Conservation (phyloP, 2,329 filamentous ascomycete species). For the Graphiopsis chlorocephala region DNA sequence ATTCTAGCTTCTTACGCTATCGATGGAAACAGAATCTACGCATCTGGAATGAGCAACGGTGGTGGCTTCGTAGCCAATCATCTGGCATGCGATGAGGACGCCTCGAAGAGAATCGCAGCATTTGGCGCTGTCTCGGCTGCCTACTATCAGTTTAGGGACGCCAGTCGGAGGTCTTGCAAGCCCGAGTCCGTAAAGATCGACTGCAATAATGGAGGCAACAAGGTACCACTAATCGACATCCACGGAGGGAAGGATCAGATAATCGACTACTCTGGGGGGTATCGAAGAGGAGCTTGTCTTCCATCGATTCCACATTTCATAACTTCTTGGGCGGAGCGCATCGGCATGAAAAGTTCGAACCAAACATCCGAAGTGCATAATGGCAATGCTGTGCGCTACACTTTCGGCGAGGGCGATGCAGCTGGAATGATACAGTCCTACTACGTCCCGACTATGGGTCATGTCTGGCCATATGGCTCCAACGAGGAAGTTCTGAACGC, state of each 20-base stretch:
- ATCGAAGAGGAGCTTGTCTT: conserved; percentile 21
- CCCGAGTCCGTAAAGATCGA: conserved; percentile 16
- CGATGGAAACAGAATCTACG: conserved; percentile 42
- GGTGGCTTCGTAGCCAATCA: conserved; percentile 45
- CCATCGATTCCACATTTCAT: conserved; percentile 30
- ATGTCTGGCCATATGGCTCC: conserved; percentile 33
- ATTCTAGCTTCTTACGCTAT: conserved; percentile 42
- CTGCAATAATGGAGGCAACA: conserved; percentile 23
- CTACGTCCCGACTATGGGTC: conserved; percentile 34
- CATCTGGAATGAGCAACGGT: conserved; percentile 52
- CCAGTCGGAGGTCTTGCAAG: conserved; percentile 16
- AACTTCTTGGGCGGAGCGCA: conserved; percentile 34
- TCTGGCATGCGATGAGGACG: conserved; percentile 44
- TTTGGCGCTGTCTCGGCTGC: conserved; percentile 48
- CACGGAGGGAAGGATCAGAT: conserved; percentile 40
- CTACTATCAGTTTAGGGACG: conserved; percentile 35
- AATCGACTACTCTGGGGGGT: conserved; percentile 40
- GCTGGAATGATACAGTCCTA: conserved; percentile 37
- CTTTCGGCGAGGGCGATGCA: conserved; percentile 28
- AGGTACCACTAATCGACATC: conserved; percentile 42
- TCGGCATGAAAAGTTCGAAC: conserved; percentile 27
- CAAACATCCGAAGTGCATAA: conserved; percentile 23
- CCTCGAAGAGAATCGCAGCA: conserved; percentile 44
- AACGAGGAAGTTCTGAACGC: not conserved
- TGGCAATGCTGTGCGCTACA: conserved; percentile 25